Evolutionary conservation across 78 protist species (phyloP).

Genomic region (Polysphondylium violaceum): DNA sequence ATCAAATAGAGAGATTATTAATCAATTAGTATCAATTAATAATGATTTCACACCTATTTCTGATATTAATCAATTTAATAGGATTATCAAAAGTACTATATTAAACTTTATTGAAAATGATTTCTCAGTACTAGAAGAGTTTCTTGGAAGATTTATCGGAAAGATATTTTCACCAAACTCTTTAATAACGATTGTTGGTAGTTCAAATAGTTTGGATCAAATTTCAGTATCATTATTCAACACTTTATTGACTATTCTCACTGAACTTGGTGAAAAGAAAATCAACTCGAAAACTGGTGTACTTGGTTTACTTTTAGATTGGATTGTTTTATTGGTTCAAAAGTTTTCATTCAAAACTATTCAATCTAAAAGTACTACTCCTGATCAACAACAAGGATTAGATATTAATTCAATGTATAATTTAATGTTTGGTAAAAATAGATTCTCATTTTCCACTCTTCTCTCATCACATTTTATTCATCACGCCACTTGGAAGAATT

Average conservation of each 20-base stretch:
- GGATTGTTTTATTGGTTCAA: constrained; percentile 28
- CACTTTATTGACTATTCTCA: background rate
- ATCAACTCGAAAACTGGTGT: background rate
- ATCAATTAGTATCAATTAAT: background rate
- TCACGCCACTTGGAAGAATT: constrained; percentile 59
- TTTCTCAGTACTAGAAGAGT: constrained; percentile 7
- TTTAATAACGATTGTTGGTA: background rate
- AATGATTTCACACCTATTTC: background rate
- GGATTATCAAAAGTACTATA: background rate
- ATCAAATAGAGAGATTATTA: constrained; percentile 3
- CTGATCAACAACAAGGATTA: background rate
- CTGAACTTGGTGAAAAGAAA: background rate
- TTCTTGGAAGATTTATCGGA: constrained; percentile 32
- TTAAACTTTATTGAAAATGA: too few species aligned
- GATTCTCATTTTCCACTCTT: constrained; percentile 26
- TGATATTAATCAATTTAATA: background rate
- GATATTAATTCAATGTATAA: background rate
- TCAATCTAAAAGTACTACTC: background rate
- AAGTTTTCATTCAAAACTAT: constrained; percentile 10
- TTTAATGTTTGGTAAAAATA: constrained; percentile 28
- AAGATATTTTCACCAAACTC: background rate
- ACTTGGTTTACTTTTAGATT: constrained; percentile 58
- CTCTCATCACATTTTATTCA: constrained; percentile 60
- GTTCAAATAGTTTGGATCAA: background rate
- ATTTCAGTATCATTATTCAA: background rate